A percentile compares a stretch with the other conserved stretches of the same genome.
These are phyloP conservation scores for Ploettnerulaceae sp. DNA, from an alignment of 2,329 filamentous ascomycete genomes.

Conservation along the genomic window DNA sequence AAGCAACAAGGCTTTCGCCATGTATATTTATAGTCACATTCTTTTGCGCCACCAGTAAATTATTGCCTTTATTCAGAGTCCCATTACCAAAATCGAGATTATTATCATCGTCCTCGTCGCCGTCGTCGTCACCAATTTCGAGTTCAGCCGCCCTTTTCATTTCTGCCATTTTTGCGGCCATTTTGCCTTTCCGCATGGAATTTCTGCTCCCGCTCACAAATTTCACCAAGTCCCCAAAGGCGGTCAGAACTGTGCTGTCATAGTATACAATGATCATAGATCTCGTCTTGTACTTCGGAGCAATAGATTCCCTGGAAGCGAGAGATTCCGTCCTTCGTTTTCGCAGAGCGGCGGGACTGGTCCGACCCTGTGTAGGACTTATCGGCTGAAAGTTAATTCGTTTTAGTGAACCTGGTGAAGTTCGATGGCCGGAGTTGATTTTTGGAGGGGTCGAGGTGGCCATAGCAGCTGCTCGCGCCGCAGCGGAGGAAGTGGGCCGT, in stretches of 20 bases:
- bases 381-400: slow-evolving; percentile 25
- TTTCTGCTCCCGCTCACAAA: slow-evolving; percentile 77
- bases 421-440: slow-evolving; percentile 12
- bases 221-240: slow-evolving; percentile 78
- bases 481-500: slow-evolving; percentile 20
- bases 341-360: slow-evolving; percentile 20
- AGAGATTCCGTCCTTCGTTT: slow-evolving; percentile 34
- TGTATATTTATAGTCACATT: slow-evolving; percentile 2
- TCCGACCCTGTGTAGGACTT: slow-evolving; percentile 17
- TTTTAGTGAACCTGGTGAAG: slow-evolving; percentile 15
- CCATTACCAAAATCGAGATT: slow-evolving; percentile 1
- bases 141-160: slow-evolving; percentile 57
- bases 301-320: slow-evolving; percentile 28
- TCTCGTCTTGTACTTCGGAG: slow-evolving; percentile 55
- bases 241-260: slow-evolving; percentile 77
- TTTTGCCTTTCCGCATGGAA: slow-evolving; percentile 80
- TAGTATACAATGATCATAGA: slow-evolving; percentile 87
- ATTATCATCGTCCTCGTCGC: slow-evolving; percentile 32
- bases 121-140: slow-evolving; percentile 48
- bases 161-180: slow-evolving; percentile 69
- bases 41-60: slow-evolving; percentile 22
- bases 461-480: slow-evolving; percentile 16
- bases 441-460: slow-evolving; percentile 14
- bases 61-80: slow-evolving; percentile 25
- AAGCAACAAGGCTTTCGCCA: neutral